Evolutionary conservation across 306 rosid genomes (phyloP), one percentile per base, ranked within the genome.

Genomic region (Canavalia ensiformis): DNA sequence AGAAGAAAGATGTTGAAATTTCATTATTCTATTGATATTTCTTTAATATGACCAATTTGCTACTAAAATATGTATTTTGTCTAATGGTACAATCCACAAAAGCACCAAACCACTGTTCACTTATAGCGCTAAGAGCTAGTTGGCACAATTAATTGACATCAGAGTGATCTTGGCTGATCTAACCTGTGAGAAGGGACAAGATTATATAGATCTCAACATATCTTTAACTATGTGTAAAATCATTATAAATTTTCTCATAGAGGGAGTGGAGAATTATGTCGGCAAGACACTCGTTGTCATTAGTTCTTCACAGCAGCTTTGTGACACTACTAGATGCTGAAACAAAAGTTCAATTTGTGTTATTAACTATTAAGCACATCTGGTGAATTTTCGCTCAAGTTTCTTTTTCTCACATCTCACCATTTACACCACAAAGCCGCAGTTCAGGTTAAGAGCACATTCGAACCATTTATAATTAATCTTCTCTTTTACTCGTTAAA

Each of bases 81-180:
- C 0, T 7, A 64, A 64, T 64, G 50, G 13, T 64, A 0, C 6
- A 71, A 71, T 71, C 49, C 13, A 18, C 46, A 8, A 3, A 30
- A 13, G 49, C 5, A 18, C 37, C n/a, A 34, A 34, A 7, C 2
- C 2, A 34, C 18, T 50, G 63, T 34, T 34, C 46, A 34, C 63
- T 1, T 68, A 12, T 51, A 39, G 62, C 3, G 62, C 52, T 4
- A 51, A 34, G 47, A 33, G 42, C 63, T 72, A 34, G n/a, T 50
- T 3, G 11, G 30, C 7, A 49, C 13, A 67, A n/a, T 72, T 47
- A 70, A 56, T 52, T 72, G 30, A 28, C 70, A n/a, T 34, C 76
- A 52, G 7, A 52, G 10, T 72, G 18, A 39, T 72, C 5, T 34
- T 33, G 37, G 49, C 30, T 13, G 45, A 71, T 70, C 45, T 45